These are phyloP conservation scores for Artemisia tridentata DNA, from an alignment of 129 eudicot species.

Conservation along the genomic window DNA sequence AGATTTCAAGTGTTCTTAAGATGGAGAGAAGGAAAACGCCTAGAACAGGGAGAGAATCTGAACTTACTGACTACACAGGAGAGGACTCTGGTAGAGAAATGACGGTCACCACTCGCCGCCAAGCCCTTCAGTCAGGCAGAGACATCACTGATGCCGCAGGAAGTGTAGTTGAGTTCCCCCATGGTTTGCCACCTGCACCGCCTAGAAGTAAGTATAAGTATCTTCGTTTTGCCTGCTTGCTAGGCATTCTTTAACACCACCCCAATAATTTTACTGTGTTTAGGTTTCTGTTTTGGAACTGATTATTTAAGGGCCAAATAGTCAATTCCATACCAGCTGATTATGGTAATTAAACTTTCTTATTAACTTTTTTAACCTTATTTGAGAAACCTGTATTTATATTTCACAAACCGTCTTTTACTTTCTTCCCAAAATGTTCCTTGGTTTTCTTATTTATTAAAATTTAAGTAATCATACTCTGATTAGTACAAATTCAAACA, in stretches of 20 bases:
- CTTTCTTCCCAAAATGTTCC: too few species aligned
- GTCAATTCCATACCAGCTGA: background rate
- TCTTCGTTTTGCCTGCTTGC: background rate
- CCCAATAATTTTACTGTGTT: too few species aligned
- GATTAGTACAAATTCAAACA: too few species aligned
- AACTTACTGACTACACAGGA: slow-evolving; percentile 27
- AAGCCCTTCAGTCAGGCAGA: slow-evolving; percentile 55
- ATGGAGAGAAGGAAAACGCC: slow-evolving; percentile 40
- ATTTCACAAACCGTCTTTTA: too few species aligned
- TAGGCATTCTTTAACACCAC: too few species aligned
- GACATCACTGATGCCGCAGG: slow-evolving; percentile 23
- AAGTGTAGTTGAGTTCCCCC: slow-evolving; percentile 58
- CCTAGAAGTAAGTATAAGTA: slow-evolving; percentile 64
- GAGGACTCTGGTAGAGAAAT: slow-evolving; percentile 44
- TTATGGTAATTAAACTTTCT: too few species aligned
- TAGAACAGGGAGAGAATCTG: slow-evolving; percentile 31
- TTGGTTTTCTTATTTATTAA: too few species aligned
- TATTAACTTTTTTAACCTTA: too few species aligned
- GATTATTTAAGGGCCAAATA: background rate
- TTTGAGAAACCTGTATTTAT: too few species aligned
- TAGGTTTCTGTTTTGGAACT: background rate
- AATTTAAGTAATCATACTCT: too few species aligned
- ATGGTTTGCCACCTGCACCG: slow-evolving; percentile 80
- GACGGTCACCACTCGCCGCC: slow-evolving; percentile 66
- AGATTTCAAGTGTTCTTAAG: slow-evolving; percentile 38